Evolutionary conservation across 805 yeast species (phyloP).

Genomic region (Suhomyces tanzawaensis): DNA sequence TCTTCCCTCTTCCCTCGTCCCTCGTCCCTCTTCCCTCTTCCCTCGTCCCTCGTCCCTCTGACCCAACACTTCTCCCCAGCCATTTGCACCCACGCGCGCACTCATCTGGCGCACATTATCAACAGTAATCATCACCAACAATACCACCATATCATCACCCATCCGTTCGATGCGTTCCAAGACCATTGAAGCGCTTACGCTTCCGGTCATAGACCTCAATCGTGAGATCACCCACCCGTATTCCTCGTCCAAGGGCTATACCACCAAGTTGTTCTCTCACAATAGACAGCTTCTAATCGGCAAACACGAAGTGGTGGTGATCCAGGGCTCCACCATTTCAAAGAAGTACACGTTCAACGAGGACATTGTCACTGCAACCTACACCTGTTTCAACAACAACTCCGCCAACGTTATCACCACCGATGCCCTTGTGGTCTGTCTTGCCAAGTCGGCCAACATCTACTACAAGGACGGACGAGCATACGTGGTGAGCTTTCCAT

Average conservation of each 20-base stretch:
- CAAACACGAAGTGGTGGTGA: conserved; percentile 46
- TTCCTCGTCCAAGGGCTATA: conserved; percentile 12
- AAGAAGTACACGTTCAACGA: conserved; percentile 51
- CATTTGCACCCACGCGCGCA: neutral
- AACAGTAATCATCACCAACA: neutral
- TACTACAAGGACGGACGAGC: conserved; percentile 60
- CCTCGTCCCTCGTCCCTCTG: neutral
- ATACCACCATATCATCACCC: neutral
- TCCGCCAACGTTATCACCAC: conserved; percentile 6
- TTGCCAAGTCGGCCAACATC: conserved; percentile 58
- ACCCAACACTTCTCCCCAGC: neutral
- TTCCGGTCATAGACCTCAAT: conserved; percentile 34
- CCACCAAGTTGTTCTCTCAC: conserved; percentile 17
- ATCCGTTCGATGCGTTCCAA: conserved; percentile 1
- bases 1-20: neutral
- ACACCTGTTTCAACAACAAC: conserved; percentile 46
- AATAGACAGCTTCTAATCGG: conserved; percentile 36
- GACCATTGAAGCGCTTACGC: conserved; percentile 13
- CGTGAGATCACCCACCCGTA: conserved; percentile 24
- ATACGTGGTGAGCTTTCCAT: conserved; percentile 66
- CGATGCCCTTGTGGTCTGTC: conserved; percentile 57
- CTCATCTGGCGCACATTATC: neutral
- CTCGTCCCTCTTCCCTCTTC: neutral
- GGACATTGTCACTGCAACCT: conserved; percentile 58
- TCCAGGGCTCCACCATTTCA: conserved; percentile 46